phyloP scores from a whole-genome alignment of 192 early-diverging fungal genomes.

The Backusella luteola region DNA sequence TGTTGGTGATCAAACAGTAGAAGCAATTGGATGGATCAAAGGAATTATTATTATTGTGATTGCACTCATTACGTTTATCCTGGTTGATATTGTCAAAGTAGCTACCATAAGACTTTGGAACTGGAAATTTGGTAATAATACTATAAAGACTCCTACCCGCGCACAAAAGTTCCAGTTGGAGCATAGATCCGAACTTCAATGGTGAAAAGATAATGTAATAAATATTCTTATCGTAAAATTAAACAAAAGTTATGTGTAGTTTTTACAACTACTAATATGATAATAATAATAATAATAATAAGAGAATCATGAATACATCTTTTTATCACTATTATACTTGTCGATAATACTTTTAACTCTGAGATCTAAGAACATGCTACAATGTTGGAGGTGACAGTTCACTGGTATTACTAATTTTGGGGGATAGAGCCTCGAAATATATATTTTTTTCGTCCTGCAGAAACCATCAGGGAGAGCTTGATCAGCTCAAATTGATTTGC shows the following conservation, averaged over 20 bases:
- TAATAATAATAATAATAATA: too few species aligned
- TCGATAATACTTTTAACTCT: too few species aligned
- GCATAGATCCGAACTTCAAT: neutral
- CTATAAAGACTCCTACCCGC: neutral
- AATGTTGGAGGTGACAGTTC: too few species aligned
- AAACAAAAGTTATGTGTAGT: neutral
- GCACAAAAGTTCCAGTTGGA: slow-evolving; percentile 10
- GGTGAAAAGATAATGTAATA: neutral
- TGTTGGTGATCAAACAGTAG: slow-evolving; percentile 32
- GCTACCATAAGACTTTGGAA: slow-evolving; percentile 8
- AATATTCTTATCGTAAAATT: neutral
- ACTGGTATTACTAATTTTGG: too few species aligned
- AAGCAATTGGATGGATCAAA: slow-evolving; percentile 46
- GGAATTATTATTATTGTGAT: slow-evolving; percentile 51
- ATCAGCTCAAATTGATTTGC: too few species aligned
- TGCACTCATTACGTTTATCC: slow-evolving; percentile 52
- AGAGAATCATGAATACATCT: too few species aligned
- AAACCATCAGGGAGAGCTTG: too few species aligned
- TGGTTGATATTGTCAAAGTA: slow-evolving; percentile 70
- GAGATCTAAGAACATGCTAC: too few species aligned
- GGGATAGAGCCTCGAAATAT: too few species aligned
- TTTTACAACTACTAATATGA: too few species aligned
- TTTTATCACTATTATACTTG: too few species aligned
- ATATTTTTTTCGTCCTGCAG: too few species aligned
- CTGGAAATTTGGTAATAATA: neutral